These are phyloP conservation scores for Podospora pseudoanserina DNA, from an alignment of 495 filamentous ascomycete genomes.

Conservation along the genomic window DNA sequence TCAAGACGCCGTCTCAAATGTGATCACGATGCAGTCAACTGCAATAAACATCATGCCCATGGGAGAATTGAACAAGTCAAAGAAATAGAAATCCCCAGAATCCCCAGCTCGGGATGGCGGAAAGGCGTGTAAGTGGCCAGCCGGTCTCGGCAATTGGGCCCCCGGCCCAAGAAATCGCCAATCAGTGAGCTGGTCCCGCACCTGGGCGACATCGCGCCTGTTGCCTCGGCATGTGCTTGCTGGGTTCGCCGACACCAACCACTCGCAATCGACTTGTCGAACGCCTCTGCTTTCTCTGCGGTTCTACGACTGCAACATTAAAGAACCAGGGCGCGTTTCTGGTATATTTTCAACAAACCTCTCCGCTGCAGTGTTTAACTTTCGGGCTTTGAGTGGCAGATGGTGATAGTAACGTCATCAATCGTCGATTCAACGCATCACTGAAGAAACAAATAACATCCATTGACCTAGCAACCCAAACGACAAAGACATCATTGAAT, in stretches of 20 bases:
- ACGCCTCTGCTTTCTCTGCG: not conserved
- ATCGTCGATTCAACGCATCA: not conserved
- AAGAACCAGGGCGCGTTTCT: not conserved
- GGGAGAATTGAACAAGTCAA: not conserved
- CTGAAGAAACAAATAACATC: not conserved
- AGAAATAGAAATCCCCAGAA: not conserved
- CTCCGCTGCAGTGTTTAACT: not conserved
- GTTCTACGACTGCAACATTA: not conserved
- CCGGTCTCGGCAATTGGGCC: not conserved
- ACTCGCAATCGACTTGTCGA: not conserved
- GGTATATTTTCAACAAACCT: not conserved
- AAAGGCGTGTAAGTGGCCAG: not conserved
- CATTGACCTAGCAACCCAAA: not conserved
- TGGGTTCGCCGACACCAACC: not conserved
- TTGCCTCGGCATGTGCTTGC: slow-evolving; percentile 5
- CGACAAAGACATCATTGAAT: not conserved
- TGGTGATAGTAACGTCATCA: not conserved
- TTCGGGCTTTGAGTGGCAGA: not conserved
- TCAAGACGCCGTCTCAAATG: too few relatives aligned
- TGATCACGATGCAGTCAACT: not conserved
- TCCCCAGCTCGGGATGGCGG: not conserved
- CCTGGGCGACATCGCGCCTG: not conserved
- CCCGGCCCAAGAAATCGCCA: not conserved
- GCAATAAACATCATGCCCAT: not conserved
- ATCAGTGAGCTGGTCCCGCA: not conserved